Evolutionary conservation across 257 asterid genomes (phyloP).

Genomic region (Przewalskia tangutica): DNA sequence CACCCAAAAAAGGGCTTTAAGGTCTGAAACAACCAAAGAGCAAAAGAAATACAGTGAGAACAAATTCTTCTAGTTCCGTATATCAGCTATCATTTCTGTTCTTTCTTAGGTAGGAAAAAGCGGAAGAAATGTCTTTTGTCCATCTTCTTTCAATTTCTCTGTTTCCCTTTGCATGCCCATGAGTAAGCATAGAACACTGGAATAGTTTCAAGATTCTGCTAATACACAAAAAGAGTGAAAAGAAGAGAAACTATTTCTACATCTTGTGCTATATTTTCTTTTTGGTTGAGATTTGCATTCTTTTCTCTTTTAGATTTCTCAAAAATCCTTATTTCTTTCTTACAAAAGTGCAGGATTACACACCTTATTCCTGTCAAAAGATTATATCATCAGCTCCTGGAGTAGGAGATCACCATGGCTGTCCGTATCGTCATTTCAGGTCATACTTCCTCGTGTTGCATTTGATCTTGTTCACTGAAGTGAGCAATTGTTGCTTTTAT

Average conservation of each 20-base stretch:
- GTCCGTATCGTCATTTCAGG: slow-evolving; percentile 98
- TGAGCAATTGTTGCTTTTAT: not conserved
- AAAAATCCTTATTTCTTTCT: not conserved
- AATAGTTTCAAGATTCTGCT: slow-evolving; percentile 1
- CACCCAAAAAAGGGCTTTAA: not conserved
- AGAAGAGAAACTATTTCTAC: not conserved
- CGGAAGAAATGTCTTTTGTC: not conserved
- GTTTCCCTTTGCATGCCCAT: not conserved
- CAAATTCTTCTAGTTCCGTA: not conserved
- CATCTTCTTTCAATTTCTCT: not conserved
- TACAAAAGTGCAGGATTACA: slow-evolving; percentile 61
- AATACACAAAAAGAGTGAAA: not conserved
- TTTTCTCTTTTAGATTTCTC: not conserved
- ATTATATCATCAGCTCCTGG: slow-evolving; percentile 76
- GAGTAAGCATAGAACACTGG: not conserved
- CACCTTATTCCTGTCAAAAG: slow-evolving; percentile 91
- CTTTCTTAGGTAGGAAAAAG: not conserved
- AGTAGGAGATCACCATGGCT: slow-evolving; percentile 96
- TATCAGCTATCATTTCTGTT: not conserved
- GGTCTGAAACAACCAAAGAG: not conserved
- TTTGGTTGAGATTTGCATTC: not conserved
- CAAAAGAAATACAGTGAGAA: not conserved
- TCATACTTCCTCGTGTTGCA: slow-evolving; percentile 20
- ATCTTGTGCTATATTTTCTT: not conserved
- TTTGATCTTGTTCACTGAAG: slow-evolving; percentile 1